Base-by-base conservation (phyloP, 73 alveolate species). In the Halteria grandinella region DNA sequence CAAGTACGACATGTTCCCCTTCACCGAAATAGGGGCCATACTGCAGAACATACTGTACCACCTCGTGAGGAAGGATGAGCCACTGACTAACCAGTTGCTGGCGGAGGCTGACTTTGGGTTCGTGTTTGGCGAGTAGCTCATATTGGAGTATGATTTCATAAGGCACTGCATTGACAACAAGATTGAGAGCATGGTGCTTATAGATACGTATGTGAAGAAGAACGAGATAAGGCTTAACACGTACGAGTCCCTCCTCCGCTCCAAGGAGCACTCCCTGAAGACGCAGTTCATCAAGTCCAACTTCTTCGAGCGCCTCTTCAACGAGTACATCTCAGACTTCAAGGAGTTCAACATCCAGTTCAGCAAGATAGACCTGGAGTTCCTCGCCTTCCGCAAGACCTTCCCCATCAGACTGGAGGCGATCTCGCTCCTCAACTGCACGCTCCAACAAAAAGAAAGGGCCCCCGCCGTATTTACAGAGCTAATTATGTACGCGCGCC, bases 401-500 rank as follows among this genome's bases (percentile, higher is more conserved):
- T 81, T 27, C 86, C 92, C 93, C 15, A 55, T 91, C 23, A 83
- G 97, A 44, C 83, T 92, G 50, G 97, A 91, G 62, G 79, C 91
- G 7, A 58, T 86, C 11, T 87, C 95, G 40, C 45, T 86, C 51
- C 60, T 91, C 27, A 87, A 87, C 77, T 83, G 87, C 12, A 55
- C 89, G 17, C 71, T 91, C 36, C 44, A 54, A 64, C 54, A 69
- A 39, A 80, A 80, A 32, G 31, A 34, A 29, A 28, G 71, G 31
- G 90, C 90, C 6, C 72, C 85, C 11, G 75, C 54, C 21, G 73
- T 80, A 0, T 80, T 69, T 43, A 43, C 84, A 2, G 90, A 80
- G 66, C 57, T 80, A 12, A 48, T 80, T 7, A 80, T 80, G 90
- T 80, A 62, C 44, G 71, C 80, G 20, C 14, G 85, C 10, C 51